These are phyloP conservation scores for Escovopsis sp. DNA, from an alignment of 2,329 filamentous ascomycete genomes.

Conservation along the genomic window DNA sequence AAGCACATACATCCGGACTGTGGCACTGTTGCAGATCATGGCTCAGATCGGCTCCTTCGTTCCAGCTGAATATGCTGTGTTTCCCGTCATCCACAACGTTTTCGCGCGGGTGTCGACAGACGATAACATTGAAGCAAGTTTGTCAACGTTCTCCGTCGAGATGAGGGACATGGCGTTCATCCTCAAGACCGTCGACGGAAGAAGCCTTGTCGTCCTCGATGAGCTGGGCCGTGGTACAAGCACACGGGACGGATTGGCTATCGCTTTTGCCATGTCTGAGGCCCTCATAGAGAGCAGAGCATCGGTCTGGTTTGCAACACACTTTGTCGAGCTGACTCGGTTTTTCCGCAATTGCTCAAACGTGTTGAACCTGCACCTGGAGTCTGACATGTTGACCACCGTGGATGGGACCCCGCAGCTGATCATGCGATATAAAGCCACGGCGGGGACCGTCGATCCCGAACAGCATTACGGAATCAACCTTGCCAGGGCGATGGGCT, in stretches of 20 bases:
- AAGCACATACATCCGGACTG: slow-evolving; percentile 79
- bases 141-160: slow-evolving; percentile 86
- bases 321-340: slow-evolving; percentile 70
- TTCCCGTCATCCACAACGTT: slow-evolving; percentile 67
- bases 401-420: slow-evolving; percentile 44
- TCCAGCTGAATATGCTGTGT: slow-evolving; percentile 68
- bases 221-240: slow-evolving; percentile 87
- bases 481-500: slow-evolving; percentile 58
- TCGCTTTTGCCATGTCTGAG: slow-evolving; percentile 82
- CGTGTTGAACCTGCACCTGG: slow-evolving; percentile 70
- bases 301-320: slow-evolving; percentile 84
- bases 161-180: slow-evolving; percentile 97
- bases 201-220: slow-evolving; percentile 73
- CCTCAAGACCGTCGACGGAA: slow-evolving; percentile 60
- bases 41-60: slow-evolving; percentile 87
- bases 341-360: slow-evolving; percentile 63
- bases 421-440: slow-evolving; percentile 78
- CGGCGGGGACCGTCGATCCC: slow-evolving; percentile 54
- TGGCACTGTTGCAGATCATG: slow-evolving; percentile 81
- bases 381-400: slow-evolving; percentile 44
- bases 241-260: slow-evolving; percentile 73
- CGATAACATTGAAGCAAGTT: slow-evolving; percentile 76
- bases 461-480: slow-evolving; percentile 66
- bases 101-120: slow-evolving; percentile 81
- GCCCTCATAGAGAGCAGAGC: slow-evolving; percentile 66